Percentiles rank a stretch among this genome's conserved stretches.
These are phyloP conservation scores for Cordyceps farinosa DNA, from an alignment of 2,329 filamentous ascomycete species.

Conservation along the genomic window DNA sequence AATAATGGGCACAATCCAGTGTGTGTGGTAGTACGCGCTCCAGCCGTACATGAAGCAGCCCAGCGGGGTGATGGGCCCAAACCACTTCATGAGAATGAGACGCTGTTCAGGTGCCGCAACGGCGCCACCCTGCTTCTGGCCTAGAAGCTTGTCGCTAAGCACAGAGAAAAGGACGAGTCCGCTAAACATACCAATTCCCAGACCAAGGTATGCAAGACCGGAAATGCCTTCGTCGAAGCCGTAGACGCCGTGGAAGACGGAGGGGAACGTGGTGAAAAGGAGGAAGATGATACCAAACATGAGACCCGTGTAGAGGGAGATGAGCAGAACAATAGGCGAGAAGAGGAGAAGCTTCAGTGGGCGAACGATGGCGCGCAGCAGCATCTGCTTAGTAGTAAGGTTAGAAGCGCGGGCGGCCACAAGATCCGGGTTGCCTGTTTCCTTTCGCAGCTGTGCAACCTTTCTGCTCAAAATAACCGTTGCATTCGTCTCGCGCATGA, in stretches of 20 bases:
- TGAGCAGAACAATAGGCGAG: conserved; percentile 51
- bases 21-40: conserved; percentile 46
- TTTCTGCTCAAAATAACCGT: no score
- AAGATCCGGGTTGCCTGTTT: no score
- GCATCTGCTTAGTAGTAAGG: not conserved
- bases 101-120: conserved; percentile 42
- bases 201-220: conserved; percentile 48
- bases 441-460: no score
- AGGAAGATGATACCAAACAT: conserved; percentile 36
- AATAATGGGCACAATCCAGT: conserved; percentile 57
- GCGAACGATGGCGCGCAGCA: conserved; percentile 33
- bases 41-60: conserved; percentile 57
- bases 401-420: no score
- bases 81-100: conserved; percentile 44
- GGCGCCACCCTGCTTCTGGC: not conserved
- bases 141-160: conserved; percentile 20
- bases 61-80: conserved; percentile 42
- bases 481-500: no score
- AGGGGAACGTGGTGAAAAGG: conserved; percentile 36
- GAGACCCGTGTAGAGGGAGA: conserved; percentile 36
- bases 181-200: conserved; percentile 35
- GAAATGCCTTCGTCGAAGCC: conserved; percentile 26
- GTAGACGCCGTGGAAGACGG: conserved; percentile 35
- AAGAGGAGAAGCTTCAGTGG: conserved; percentile 48
- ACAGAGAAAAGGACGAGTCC: conserved; percentile 23